Base-by-base conservation (phyloP, 768 basidiomycete genomes). In the Phanerodontia chrysosporium region DNA sequence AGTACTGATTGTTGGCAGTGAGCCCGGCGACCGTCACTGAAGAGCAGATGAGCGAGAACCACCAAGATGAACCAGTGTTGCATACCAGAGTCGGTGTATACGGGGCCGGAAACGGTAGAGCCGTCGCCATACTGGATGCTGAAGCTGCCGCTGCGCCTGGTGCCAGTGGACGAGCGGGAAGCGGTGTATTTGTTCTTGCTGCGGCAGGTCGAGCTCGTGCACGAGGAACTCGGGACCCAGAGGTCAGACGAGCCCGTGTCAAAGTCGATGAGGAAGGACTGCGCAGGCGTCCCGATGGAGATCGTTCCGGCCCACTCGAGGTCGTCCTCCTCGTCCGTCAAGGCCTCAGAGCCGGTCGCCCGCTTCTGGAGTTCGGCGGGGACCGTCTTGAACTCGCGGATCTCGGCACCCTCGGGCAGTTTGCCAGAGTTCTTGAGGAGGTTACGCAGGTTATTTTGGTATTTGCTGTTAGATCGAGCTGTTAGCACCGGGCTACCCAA, bases 1-100 rank as follows among this genome's bases (percentile, higher is more conserved):
- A 65, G 27, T 56, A 58, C 60, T 73, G 72, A 22, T 52, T 54
- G 3, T 61, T 63, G 13, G 65, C 77, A 10, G 71, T 74, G 14
- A 84, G 46, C 1, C 78, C 76, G 5, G 69, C 79, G 27, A 84
- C 66, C 29, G 69, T 67, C 5, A 85, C 81, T 6, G 39, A 46
- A 9, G 9, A 13, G 21, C 44, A 25, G 25, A 22, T 46, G 10
- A 45, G 21, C 25, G 16, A 6, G 12, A 45, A 7, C 22, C 7
- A 49, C 5, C 48, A 24, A 30, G 16, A 49, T 27, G 39, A 6
- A 3, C 21, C n/a, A n/a, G 44, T 6, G 7, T n/a, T 24, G 21
- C 64, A n/a, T 27, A 67, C 66, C 75, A 6, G 62, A 66, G 52
- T 78, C 77, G 29, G 64, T 70, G 66, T 70, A 77, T 27, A 73